These are phyloP conservation scores for Diaporthe sp. DNA, from an alignment of 2,329 filamentous ascomycete species.

Conservation along the genomic window DNA sequence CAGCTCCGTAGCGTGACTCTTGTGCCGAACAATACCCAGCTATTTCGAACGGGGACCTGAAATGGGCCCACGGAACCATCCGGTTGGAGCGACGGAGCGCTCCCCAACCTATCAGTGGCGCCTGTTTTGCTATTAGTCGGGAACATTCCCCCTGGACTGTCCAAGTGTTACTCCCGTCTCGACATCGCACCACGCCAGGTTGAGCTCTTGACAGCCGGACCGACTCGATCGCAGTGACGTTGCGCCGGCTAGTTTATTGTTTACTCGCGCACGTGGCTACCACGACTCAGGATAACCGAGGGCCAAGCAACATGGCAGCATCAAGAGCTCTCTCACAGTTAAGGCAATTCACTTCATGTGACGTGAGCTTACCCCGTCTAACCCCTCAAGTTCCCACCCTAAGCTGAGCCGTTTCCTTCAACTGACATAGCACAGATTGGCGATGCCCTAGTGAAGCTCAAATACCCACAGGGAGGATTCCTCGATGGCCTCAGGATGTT, in stretches of 20 bases:
- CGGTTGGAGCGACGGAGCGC: background rate
- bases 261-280: too few species aligned
- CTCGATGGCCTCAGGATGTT: conserved; percentile 37
- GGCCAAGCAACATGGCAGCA: background rate
- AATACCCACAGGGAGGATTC: conserved; percentile 37
- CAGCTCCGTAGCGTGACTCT: conserved; percentile 6
- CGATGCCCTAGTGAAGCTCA: conserved; percentile 38
- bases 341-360: background rate
- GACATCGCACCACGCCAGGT: background rate
- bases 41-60: too few species aligned
- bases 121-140: background rate
- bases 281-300: background rate
- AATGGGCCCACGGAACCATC: background rate
- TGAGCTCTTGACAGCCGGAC: background rate
- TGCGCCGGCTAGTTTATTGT: background rate
- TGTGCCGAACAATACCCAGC: background rate
- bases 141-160: background rate
- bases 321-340: conserved; percentile 4
- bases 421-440: background rate
- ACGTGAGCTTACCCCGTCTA: background rate
- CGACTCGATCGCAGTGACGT: too few species aligned
- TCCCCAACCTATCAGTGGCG: background rate
- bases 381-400: too few species aligned
- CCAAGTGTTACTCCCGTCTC: background rate
- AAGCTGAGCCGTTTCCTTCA: too few species aligned